Evolutionary conservation across 345 rosid genomes (phyloP).

Genomic region (Aurinia saxatilis): DNA sequence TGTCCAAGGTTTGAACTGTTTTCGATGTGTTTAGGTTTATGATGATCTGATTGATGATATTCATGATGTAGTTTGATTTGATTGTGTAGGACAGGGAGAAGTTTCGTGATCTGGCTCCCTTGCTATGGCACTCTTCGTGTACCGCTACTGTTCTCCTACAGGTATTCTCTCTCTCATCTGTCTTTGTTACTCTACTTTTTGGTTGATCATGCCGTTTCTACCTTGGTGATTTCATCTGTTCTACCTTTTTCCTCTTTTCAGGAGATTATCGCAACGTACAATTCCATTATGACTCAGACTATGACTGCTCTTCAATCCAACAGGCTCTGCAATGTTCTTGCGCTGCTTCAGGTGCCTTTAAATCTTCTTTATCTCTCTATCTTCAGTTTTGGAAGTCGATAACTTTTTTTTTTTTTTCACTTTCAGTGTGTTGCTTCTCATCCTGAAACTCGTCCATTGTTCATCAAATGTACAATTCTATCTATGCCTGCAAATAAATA

Average conservation of each 20-base stretch:
- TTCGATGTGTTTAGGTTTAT: too few relatives aligned
- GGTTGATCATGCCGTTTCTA: background rate
- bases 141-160: slow-evolving; percentile 32
- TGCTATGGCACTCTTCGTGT: slow-evolving; percentile 50
- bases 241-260: slow-evolving; percentile 17
- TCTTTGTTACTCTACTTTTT: background rate
- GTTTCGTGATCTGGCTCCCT: slow-evolving; percentile 37
- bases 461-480: slow-evolving; percentile 40
- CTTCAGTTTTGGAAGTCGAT: too few relatives aligned
- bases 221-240: too few relatives aligned
- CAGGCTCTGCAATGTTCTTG: slow-evolving; percentile 45
- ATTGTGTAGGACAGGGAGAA: slow-evolving; percentile 29
- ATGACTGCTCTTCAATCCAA: slow-evolving; percentile 20
- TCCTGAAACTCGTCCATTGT: slow-evolving; percentile 33
- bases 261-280: slow-evolving; percentile 43
- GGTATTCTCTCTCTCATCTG: slow-evolving; percentile 32
- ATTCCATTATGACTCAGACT: slow-evolving; percentile 17
- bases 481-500: background rate
- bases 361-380: background rate
- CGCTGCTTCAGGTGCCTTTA: slow-evolving; percentile 46
- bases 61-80: background rate
- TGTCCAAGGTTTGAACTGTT: slow-evolving; percentile 69
- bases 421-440: slow-evolving; percentile 56
- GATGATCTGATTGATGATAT: background rate
- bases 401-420: background rate